phyloP scores from a whole-genome alignment of 2,329 filamentous ascomycete species.

The Botrytis elliptica region DNA sequence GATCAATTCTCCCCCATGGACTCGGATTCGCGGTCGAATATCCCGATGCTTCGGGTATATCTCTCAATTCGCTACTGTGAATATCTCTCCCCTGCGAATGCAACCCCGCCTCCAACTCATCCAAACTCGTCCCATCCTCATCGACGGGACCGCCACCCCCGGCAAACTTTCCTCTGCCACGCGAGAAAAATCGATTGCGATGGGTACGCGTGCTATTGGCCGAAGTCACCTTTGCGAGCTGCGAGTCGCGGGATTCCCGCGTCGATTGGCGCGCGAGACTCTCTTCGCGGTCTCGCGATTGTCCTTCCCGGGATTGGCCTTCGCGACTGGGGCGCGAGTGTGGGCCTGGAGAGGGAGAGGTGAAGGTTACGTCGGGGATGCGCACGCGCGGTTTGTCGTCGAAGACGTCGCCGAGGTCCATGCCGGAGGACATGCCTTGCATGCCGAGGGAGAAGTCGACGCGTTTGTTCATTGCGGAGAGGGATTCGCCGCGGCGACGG shows the following conservation, averaged over 20 bases:
- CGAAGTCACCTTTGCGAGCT: conserved; percentile 37
- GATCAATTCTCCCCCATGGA: conserved; percentile 33
- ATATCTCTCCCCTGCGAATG: conserved; percentile 38
- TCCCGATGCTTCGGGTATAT: conserved; percentile 44
- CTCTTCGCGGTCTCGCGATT: conserved; percentile 22
- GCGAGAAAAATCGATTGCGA: conserved; percentile 59
- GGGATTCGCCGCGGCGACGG: conserved; percentile 56
- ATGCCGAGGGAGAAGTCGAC: conserved; percentile 72
- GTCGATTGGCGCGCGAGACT: conserved; percentile 27
- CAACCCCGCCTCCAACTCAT: conserved; percentile 37
- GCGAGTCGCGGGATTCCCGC: conserved; percentile 25
- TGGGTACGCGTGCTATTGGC: conserved; percentile 45
- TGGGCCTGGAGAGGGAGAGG: conserved; percentile 39
- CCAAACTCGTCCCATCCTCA: conserved; percentile 31
- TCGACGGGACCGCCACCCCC: conserved; percentile 8
- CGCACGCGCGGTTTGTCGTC: conserved; percentile 46
- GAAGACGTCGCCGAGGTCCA: conserved; percentile 64
- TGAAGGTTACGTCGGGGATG: conserved; percentile 33
- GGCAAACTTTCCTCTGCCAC: conserved; percentile 40
- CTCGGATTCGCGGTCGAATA: conserved; percentile 22
- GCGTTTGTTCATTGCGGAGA: conserved; percentile 57
- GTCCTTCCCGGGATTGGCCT: not conserved
- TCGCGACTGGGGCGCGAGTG: conserved; percentile 7
- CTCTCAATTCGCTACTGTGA: conserved; percentile 33
- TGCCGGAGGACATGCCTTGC: conserved; percentile 55